Base-by-base conservation (phyloP, 2,329 filamentous ascomycete genomes). In the Fusarium illudens region DNA sequence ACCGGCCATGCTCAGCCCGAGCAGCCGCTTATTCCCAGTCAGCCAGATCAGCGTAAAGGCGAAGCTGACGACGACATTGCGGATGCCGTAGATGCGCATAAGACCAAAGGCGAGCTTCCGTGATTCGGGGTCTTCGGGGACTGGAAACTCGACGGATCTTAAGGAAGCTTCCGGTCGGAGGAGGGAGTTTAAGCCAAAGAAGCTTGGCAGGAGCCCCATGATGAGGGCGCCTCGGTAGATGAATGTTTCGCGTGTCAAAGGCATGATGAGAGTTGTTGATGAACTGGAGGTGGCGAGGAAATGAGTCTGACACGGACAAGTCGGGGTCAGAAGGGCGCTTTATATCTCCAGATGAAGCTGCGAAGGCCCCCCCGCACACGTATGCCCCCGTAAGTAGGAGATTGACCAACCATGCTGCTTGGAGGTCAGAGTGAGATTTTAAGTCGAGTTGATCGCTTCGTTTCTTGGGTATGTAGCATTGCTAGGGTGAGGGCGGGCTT, bases 1-100 rank as follows among this genome's bases (percentile, higher is more conserved):
- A 1, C 50, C 64, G 37, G 58, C n/a, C 22, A 70, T 10, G 1
- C 49, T 53, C n/a, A 54, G 12, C 0, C 48, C 71, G 17, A 64
- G 51, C 0, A 66, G 49, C 32, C 30, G 70, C 9, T 46, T 58
- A 22, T 68, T 51, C 1, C 67, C 69, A 1, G 25, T 60, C 5
- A 55, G 46, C 46, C 67, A 71, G 4, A 70, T 65, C 15, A 62
- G 57, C 8, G 53, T 34, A 11, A 72, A 32, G 4, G 67, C 61
- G n/a, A 66, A 73, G 39, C 62, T 57, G n/a, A 73, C 33, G 4
- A 55, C 62, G 6, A 72, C 25, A 29, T 72, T 72, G 0, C 71
- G 63, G 2, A 53, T 33, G 6, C 71, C 71, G 6, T 65, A 68
- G 8, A 72, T 19, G 2, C 62, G 67, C 42, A 60, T 55, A 3